Evolutionary conservation across 805 yeast species (phyloP).

Genomic region (Candida maltosa): DNA sequence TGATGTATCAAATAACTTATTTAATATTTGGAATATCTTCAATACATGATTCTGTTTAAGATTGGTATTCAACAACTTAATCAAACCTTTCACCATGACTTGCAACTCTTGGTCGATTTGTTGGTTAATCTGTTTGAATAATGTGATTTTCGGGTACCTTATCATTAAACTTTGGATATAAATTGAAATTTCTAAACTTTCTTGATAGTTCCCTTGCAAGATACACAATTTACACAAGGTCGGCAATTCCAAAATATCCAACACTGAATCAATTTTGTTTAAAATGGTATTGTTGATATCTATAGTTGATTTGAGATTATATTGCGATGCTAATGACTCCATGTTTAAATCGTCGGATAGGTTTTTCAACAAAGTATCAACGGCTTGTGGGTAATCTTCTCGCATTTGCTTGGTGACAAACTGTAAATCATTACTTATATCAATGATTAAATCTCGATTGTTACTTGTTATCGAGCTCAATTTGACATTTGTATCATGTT

Average conservation of each 20-base stretch:
- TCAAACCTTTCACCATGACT: conserved; percentile 67
- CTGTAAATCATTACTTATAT: conserved; percentile 31
- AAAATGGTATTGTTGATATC: conserved; percentile 36
- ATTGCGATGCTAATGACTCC: neutral
- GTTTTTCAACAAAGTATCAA: conserved; percentile 12
- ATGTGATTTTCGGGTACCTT: conserved; percentile 59
- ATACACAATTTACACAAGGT: conserved; percentile 81
- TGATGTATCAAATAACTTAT: conserved; percentile 47
- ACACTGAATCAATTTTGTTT: conserved; percentile 64
- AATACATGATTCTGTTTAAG: conserved; percentile 75
- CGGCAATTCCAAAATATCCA: conserved; percentile 82
- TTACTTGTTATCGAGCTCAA: conserved; percentile 38
- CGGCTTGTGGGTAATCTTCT: conserved; percentile 9
- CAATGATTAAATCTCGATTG: conserved; percentile 46
- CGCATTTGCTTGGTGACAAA: conserved; percentile 26
- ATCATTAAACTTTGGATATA: conserved; percentile 66
- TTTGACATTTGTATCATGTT: conserved; percentile 44
- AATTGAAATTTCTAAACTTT: conserved; percentile 80
- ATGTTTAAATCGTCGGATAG: conserved; percentile 2
- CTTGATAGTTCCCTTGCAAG: conserved; percentile 80
- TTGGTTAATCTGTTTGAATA: conserved; percentile 48
- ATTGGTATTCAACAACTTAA: conserved; percentile 69
- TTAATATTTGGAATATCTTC: conserved; percentile 73
- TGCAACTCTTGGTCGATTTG: conserved; percentile 56
- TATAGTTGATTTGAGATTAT: conserved; percentile 12